Evolutionary conservation across 2,329 filamentous ascomycete species (phyloP).

Genomic region (Dothideomycetidae sp.): DNA sequence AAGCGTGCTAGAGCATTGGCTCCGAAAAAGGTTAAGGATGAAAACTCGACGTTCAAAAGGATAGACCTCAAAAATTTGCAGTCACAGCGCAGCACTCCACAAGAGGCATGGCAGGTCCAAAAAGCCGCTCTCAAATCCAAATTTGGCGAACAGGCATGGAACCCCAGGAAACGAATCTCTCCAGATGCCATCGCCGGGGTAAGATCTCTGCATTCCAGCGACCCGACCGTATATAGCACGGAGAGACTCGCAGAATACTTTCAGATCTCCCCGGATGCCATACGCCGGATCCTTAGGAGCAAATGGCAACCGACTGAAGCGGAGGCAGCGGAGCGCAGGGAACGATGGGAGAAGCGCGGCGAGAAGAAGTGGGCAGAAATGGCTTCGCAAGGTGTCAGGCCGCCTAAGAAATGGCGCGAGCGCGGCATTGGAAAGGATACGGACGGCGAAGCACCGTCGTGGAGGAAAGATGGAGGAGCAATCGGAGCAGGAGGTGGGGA

Average conservation of each 20-base stretch:
- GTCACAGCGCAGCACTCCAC: neutral
- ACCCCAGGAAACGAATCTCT: slow-evolving; percentile 71
- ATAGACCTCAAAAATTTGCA: neutral
- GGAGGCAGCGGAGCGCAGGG: slow-evolving; percentile 29
- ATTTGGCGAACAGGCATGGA: slow-evolving; percentile 63
- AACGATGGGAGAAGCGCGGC: slow-evolving; percentile 34
- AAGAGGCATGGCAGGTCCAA: slow-evolving; percentile 56
- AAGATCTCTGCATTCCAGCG: slow-evolving; percentile 61
- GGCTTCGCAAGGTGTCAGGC: slow-evolving; percentile 39
- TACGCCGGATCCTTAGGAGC: slow-evolving; percentile 70
- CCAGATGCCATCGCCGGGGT: slow-evolving; percentile 89
- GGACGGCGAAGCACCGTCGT: slow-evolving; percentile 9
- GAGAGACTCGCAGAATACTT: slow-evolving; percentile 61
- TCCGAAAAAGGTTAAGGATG: neutral
- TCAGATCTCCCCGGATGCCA: slow-evolving; percentile 71
- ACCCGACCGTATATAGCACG: slow-evolving; percentile 65
- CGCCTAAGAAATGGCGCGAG: slow-evolving; percentile 39
- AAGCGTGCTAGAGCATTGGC: too few relatives aligned
- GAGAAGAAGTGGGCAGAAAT: slow-evolving; percentile 35
- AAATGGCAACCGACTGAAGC: slow-evolving; percentile 52
- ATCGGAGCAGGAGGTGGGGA: slow-evolving; percentile 7
- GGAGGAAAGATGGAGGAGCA: slow-evolving; percentile 8
- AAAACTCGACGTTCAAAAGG: neutral
- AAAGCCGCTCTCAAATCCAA: slow-evolving; percentile 64
- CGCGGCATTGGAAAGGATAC: slow-evolving; percentile 24